Evolutionary conservation across 2,329 filamentous ascomycete species (phyloP), one percentile per base, ranked within the genome.

Genomic region (Lachnellula arida): DNA sequence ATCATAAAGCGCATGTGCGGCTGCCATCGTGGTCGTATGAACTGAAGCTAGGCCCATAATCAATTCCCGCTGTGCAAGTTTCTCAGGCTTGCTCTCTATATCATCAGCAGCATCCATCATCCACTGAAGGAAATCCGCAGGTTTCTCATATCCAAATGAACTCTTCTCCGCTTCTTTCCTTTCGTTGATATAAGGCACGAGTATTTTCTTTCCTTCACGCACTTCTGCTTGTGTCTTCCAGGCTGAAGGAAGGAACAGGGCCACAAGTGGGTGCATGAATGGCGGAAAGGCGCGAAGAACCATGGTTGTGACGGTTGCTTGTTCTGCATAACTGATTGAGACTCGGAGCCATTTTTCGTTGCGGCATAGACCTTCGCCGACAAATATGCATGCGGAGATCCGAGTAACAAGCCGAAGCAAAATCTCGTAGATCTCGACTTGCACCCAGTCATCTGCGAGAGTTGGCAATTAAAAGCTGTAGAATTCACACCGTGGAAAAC

Each of bases 1-100:
- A 39, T 78, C 73, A 40, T 70, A 71, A 40, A 79, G 60, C 3
- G 71, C 61, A 17, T 74, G 71, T 1, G 69, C 68, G 1, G 71
- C 25, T 3, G 67, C 54, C 34, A 74, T 71, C 1, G 72, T 71
- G 14, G 55, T 57, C 3, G 51, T 54, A 25, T 57, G 55, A 11
- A 57, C 8, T 9, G 42, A 46, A 19, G 19, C n/a, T 6, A 46
- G 42, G 14, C n/a, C 23, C 17, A 46, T 5, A 23, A 46, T 22
- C 6, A 46, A 23, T 11, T 22, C 4, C 3, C 42, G 42, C 4
- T 46, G 42, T 4, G 42, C 42, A 5, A 46, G 14, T 4, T 22
- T 46, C 6, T 22, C 42, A 22, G 42, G 42, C n/a, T 23, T 22
- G 6, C 9, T 7, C 17, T 46, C 42, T 9, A 9, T n/a, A 5